A percentile compares a stretch with the other conserved stretches of the same genome.
phyloP scores from a whole-genome alignment of 345 rosid species.

The Dipteronia sinensis region DNA sequence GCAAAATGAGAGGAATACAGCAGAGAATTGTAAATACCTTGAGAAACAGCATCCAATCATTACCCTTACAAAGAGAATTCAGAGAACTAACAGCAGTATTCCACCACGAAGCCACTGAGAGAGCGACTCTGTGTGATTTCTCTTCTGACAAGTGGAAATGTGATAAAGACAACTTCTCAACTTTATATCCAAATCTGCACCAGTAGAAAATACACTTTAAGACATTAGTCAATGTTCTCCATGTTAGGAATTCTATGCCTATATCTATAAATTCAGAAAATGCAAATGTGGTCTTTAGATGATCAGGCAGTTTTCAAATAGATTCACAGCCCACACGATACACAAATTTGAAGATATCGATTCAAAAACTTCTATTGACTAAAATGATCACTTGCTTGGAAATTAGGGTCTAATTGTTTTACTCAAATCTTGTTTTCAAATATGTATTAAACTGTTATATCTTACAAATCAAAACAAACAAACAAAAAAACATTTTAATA shows the following conservation, averaged over 20 bases:
- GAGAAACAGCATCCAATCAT: constrained; percentile 71
- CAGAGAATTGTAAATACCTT: constrained; percentile 48
- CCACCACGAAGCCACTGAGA: constrained; percentile 68
- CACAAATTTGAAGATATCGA: not conserved
- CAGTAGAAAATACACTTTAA: constrained; percentile 17
- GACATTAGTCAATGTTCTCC: not conserved
- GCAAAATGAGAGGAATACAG: not conserved
- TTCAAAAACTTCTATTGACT: not conserved
- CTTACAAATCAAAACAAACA: not conserved
- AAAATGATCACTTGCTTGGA: not conserved
- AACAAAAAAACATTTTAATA: not conserved
- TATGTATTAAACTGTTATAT: not conserved
- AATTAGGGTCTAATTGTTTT: not conserved
- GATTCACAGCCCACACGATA: not conserved
- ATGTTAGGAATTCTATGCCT: not conserved
- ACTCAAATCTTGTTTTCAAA: not conserved
- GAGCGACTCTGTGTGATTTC: constrained; percentile 48
- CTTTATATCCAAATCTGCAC: constrained; percentile 75
- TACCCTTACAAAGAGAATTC: constrained; percentile 73
- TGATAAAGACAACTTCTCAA: constrained; percentile 76
- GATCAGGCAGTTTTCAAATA: not conserved
- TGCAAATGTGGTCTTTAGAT: not conserved
- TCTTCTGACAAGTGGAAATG: constrained; percentile 64
- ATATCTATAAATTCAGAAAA: not conserved
- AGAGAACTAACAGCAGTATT: constrained; percentile 52